Evolutionary conservation across 495 filamentous ascomycete species (phyloP).

Genomic region (Penicillium taxi): DNA sequence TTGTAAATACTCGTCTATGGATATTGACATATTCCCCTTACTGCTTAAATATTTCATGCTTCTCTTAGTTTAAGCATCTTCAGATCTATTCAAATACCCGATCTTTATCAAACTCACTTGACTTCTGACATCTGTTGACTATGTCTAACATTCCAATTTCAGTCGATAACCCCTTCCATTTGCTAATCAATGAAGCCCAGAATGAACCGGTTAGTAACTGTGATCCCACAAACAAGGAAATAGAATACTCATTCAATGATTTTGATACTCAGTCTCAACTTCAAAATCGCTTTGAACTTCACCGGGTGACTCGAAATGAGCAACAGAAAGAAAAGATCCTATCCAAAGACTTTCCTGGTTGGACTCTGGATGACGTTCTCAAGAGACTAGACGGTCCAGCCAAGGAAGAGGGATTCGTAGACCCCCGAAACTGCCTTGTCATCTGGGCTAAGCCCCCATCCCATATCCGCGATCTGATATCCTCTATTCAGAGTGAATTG

Average conservation of each 20-base stretch:
- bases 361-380: conserved; percentile 65
- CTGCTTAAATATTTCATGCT: no score
- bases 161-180: conserved; percentile 62
- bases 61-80: no score
- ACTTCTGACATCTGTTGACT: conserved; percentile 20
- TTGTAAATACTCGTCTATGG: no score
- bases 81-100: no score
- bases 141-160: conserved; percentile 8
- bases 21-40: no score
- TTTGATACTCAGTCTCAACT: conserved; percentile 42
- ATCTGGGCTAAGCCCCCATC: conserved; percentile 78
- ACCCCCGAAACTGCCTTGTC: conserved; percentile 69
- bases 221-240: no score
- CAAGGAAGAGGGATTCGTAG: conserved; percentile 56
- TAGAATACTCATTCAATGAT: not conserved
- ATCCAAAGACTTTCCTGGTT: conserved; percentile 52
- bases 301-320: conserved; percentile 61
- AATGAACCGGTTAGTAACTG: conserved; percentile 43
- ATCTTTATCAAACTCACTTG: no score
- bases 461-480: conserved; percentile 54
- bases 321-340: conserved; percentile 66
- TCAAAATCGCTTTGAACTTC: conserved; percentile 57
- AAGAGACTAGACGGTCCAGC: conserved; percentile 53
- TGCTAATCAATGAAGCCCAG: conserved; percentile 54
- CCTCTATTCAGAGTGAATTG: conserved; percentile 54